Evolutionary conservation across 495 filamentous ascomycete genomes (phyloP), one percentile per base, ranked within the genome.

Genomic region (Annulohypoxylon nitens): DNA sequence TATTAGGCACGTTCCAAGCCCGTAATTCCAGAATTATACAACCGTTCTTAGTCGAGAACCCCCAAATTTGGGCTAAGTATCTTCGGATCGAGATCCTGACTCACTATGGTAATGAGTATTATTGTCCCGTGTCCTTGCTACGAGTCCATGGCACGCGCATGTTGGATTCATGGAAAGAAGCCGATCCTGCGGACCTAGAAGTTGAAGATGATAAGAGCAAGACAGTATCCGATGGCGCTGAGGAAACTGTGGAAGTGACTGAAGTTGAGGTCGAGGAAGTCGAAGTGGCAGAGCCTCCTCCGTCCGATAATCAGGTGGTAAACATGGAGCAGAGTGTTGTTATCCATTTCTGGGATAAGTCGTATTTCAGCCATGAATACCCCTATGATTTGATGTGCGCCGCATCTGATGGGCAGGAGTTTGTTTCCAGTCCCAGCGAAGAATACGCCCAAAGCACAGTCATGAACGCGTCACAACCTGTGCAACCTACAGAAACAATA

Each of bases 61-160:
- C 96, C 41, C 89, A 94, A 61, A 97, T 98, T 51, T 99, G 96
- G 92, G 94, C 96, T 62, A 88, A 94, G 64, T 99, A 98, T 80
- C 78, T 99, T 26, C 88, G 93, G 37, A 88, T 98, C 69, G 96
- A 99, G 81, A 94, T 98, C 70, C 81, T 99, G 67, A 93, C 87
- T 5, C 96, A 99, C 78, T 98, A 95, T 81, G 96, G 96, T 11
- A 93, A 94, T 76, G 96, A 99, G 78, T 98, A 93, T 78, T 99
- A 95, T 81, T 99, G 96, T 70, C 96, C 96, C 2, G 81, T 99
- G 39, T 97, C 93, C 74, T 81, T 99, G 18, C 84, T 99, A 36
- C 89, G 96, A 53, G 92, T 98, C 10, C 96, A 99, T 81, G 96
- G 96, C 12, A 97, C 93, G 30, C 94, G 95, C 8, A 98, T 98